Evolutionary conservation across 495 filamentous ascomycete genomes (phyloP), one percentile per base, ranked within the genome.

Genomic region (Penicillium fimorum): DNA sequence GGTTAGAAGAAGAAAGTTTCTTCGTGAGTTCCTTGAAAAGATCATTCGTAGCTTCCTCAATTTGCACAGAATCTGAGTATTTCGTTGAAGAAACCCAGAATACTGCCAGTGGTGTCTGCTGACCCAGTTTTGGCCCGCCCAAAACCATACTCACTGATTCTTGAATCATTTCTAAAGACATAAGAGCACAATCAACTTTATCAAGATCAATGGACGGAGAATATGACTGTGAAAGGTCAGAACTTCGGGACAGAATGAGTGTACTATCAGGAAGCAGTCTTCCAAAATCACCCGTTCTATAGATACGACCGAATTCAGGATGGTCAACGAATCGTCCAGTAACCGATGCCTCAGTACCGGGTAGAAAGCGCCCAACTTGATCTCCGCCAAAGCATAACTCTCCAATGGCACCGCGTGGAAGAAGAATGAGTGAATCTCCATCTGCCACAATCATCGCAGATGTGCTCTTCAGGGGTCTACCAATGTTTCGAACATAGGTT

Each of bases 381-480:
- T 86, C 82, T 1, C 90, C 90, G n/a, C 88, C 90, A 66, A 92
- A 91, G 59, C 84, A 90, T n/a, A 93, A 69, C 67, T 93, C 88
- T 17, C 90, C 90, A 38, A 88, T 69, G 47, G 79, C 84, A n/a
- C 90, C 90, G 0, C 78, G 60, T 0, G 87, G 88, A 8, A 88
- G 66, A 3, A 84, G 33, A 4, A 69, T 57, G 12, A 78, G 65
- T 7, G 70, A 65, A 2, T 66, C 62, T 38, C 63, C 62, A 33
- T 73, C 70, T 12, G 68, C 71, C 4, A 90, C 58, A 15, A 93
- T 80, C 58, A 93, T 86, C 0, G 81, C 81, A 7, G 87, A 92
- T 0, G 86, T 92, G 55, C 89, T 92, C 11, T 70, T 68, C 9
- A 93, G 78, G 3, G 86, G 79, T 53, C 73, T 70, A 0, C 90